These are phyloP conservation scores for Annona cherimola DNA, from an alignment of 164 flowering plant genomes.

Conservation along the genomic window DNA sequence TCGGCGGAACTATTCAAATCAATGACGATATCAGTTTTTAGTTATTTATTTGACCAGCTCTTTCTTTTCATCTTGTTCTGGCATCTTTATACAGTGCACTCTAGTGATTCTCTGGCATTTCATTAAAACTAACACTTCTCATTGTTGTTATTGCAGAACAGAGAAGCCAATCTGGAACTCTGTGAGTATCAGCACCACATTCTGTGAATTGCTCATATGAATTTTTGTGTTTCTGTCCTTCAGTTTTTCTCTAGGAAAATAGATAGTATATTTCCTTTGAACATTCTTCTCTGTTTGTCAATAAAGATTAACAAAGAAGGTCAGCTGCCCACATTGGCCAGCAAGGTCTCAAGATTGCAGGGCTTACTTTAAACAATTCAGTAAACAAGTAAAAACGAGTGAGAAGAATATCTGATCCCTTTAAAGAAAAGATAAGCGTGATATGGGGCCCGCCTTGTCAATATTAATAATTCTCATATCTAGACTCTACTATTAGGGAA, in stretches of 20 bases:
- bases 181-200: conserved; percentile 39
- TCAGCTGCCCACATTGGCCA: no score
- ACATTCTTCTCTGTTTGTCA: background rate
- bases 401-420: background rate
- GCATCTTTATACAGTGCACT: conserved; percentile 1
- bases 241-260: background rate
- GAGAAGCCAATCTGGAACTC: conserved; percentile 83
- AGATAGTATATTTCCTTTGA: background rate
- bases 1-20: no score
- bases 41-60: background rate
- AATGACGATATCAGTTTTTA: no score
- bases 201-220: background rate
- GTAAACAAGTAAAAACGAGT: background rate
- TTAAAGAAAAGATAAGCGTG: background rate
- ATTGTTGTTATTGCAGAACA: conserved; percentile 47
- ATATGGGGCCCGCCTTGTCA: background rate
- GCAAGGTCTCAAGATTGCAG: no score
- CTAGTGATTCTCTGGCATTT: background rate
- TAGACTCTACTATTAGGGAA: background rate
- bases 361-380: no score
- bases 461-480: no score
- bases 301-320: no score
- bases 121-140: conserved; percentile 4
- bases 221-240: background rate
- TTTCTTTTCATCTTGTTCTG: background rate